Base-by-base conservation (phyloP, 202 grass and related monocot genomes). In the Schoenoplectus tabernaemontani region DNA sequence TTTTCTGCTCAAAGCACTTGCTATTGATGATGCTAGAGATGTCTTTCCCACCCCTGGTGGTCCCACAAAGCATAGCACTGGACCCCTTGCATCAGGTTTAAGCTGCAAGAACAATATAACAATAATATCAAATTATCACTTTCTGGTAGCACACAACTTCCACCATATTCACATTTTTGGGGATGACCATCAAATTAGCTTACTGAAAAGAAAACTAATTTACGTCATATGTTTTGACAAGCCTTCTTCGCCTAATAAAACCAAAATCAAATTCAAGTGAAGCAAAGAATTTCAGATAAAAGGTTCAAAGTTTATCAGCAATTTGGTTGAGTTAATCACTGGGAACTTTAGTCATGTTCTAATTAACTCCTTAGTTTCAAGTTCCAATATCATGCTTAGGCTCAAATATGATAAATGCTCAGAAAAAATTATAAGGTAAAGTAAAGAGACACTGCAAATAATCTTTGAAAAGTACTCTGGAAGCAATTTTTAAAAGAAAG, bases 21-120 rank as follows among this genome's bases (percentile, higher is more conserved):
- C 96, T 86, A 99, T 99, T 36, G 96, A 99, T 76, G 92, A 93
- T 60, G 96, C 96, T 79, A 99, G 89, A 72, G 96, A 99, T 75
- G 96, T 99, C 87, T 99, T 99, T 68, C 96, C 96, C 85, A 99
- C 96, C 79, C 96, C 96, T 72, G 96, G 96, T 70, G 96, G 96
- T 46, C 96, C 96, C 77, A 99, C 92, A 83, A 99, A 96, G 85
- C 96, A 99, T 42, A 99, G 86, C 32, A 99, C 87, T 64, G 96
- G 96, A 60, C 96, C 92, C 76, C 88, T 94, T 7, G 92, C 96
- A 88, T 99, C 96, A 73, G 96, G 92, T 86, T 99, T 99, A 78
- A 99, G 88, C 96, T 99, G 96, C 64, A 60, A 84, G 66, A 65
- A 34, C 38, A 34, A 33, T 32, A 64, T 62, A 47, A 32, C 9